phyloP scores from a whole-genome alignment of 768 basidiomycete species.

The Baorangia bicolor region DNA sequence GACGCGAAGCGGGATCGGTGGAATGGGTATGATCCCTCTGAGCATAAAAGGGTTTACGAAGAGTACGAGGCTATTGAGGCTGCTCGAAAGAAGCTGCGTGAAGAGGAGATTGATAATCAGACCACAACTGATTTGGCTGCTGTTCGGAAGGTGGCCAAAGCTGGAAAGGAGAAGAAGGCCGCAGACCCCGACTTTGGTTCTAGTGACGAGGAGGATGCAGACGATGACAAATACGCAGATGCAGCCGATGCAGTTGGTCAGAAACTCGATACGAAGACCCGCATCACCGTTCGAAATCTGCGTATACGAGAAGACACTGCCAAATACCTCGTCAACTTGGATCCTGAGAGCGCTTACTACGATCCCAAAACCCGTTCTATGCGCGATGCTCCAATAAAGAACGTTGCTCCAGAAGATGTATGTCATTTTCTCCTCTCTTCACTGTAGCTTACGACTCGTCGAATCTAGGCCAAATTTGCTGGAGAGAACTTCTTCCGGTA shows the following conservation, averaged over 20 bases:
- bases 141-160: constrained; percentile 93
- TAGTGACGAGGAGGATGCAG: constrained; percentile 92
- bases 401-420: constrained; percentile 85
- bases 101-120: constrained; percentile 98
- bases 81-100: constrained; percentile 84
- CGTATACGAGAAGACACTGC: constrained; percentile 99
- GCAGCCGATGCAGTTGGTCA: constrained; percentile 97
- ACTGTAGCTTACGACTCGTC: not conserved
- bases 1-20: constrained; percentile 96
- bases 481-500: constrained; percentile 95
- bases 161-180: constrained; percentile 67
- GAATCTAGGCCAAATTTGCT: constrained; percentile 74
- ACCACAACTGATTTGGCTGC: constrained; percentile 90
- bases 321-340: constrained; percentile 96
- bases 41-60: constrained; percentile 84
- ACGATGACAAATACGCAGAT: constrained; percentile 98
- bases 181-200: constrained; percentile 93
- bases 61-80: constrained; percentile 93
- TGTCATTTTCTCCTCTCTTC: constrained; percentile 27
- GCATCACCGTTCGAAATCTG: constrained; percentile 96
- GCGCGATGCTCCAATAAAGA: constrained; percentile 90
- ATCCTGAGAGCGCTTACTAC: constrained; percentile 95
- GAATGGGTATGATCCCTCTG: constrained; percentile 94
- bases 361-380: constrained; percentile 99
- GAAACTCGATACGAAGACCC: constrained; percentile 96